Conservation (phyloP, 768 basidiomycete species). For the Tricholoma sp. region DNA sequence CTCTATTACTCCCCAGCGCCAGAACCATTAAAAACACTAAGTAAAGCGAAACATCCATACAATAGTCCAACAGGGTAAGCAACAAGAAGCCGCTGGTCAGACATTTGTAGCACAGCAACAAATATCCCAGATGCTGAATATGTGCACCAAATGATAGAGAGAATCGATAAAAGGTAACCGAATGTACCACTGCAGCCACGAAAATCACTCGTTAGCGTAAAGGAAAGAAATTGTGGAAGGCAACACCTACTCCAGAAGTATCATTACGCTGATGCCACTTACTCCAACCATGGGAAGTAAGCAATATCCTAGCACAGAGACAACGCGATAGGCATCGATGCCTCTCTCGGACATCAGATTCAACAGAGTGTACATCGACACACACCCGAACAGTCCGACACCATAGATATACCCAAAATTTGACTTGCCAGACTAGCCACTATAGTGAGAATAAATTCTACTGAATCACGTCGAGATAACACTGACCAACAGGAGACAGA, state of each 20-base stretch:
- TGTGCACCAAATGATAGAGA: slow-evolving; percentile 95
- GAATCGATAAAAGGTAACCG: slow-evolving; percentile 76
- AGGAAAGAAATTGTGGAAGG: slow-evolving; percentile 2
- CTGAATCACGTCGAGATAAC: not conserved
- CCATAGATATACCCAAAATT: slow-evolving; percentile 99
- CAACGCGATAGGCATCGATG: slow-evolving; percentile 93
- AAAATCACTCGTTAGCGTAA: slow-evolving; percentile 3
- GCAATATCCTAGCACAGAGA: slow-evolving; percentile 95
- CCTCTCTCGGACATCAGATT: slow-evolving; percentile 96
- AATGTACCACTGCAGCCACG: slow-evolving; percentile 56
- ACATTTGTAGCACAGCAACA: slow-evolving; percentile 92
- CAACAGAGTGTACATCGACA: slow-evolving; percentile 88
- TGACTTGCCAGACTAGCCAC: slow-evolving; percentile 85
- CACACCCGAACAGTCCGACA: slow-evolving; percentile 90
- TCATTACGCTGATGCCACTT: slow-evolving; percentile 80
- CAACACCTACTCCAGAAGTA: slow-evolving; percentile 77
- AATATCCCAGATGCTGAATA: slow-evolving; percentile 95
- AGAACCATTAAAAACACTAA: slow-evolving; percentile 80
- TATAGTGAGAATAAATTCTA: not conserved
- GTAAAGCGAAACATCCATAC: slow-evolving; percentile 90
- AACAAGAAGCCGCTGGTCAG: slow-evolving; percentile 89
- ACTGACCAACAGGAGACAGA: slow-evolving; percentile 87
- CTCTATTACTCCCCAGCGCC: slow-evolving; percentile 18
- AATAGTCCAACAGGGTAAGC: slow-evolving; percentile 94
- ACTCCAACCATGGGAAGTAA: slow-evolving; percentile 95